These are phyloP conservation scores for Apiospora marii DNA, from an alignment of 2,329 filamentous ascomycete genomes.

Conservation along the genomic window DNA sequence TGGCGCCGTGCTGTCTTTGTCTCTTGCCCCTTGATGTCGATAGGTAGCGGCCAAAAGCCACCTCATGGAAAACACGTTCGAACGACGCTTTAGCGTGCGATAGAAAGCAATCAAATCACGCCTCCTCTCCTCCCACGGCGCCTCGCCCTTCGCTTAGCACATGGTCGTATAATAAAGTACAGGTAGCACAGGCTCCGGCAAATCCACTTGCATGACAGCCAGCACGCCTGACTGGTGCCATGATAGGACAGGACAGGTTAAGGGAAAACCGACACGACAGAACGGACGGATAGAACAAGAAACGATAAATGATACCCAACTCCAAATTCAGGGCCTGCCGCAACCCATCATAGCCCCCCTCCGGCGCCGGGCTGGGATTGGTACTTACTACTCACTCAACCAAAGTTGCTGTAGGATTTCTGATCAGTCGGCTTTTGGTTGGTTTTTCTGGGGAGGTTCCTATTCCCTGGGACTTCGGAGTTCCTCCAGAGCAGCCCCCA, in stretches of 20 bases:
- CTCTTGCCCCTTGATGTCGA: not conserved
- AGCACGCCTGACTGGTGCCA: not conserved
- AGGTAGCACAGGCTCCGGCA: slow-evolving; percentile 1
- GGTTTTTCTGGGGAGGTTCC: not conserved
- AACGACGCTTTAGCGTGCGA: slow-evolving; percentile 1
- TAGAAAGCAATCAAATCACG: slow-evolving; percentile 16
- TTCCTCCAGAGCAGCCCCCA: not conserved
- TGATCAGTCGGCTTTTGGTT: slow-evolving; percentile 14
- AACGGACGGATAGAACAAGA: not conserved
- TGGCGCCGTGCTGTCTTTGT: not conserved
- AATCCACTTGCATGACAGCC: slow-evolving; percentile 10
- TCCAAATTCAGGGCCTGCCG: not conserved
- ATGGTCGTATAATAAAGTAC: not conserved
- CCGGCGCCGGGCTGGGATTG: not conserved
- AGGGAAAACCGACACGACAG: slow-evolving; percentile 4
- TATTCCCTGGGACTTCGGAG: slow-evolving; percentile 12
- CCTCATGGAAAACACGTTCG: slow-evolving; percentile 11
- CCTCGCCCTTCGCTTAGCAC: not conserved
- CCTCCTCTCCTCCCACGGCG: not conserved
- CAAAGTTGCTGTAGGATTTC: slow-evolving; percentile 2
- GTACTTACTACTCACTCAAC: not conserved
- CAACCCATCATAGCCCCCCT: not conserved
- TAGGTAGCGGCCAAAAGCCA: slow-evolving; percentile 10
- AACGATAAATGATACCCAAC: not conserved
- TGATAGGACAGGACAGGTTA: not conserved